A percentile compares a stretch with the other conserved stretches of the same genome.
These are phyloP conservation scores for Helianthus tuberosus DNA, from an alignment of 129 eudicot genomes.

Conservation along the genomic window DNA sequence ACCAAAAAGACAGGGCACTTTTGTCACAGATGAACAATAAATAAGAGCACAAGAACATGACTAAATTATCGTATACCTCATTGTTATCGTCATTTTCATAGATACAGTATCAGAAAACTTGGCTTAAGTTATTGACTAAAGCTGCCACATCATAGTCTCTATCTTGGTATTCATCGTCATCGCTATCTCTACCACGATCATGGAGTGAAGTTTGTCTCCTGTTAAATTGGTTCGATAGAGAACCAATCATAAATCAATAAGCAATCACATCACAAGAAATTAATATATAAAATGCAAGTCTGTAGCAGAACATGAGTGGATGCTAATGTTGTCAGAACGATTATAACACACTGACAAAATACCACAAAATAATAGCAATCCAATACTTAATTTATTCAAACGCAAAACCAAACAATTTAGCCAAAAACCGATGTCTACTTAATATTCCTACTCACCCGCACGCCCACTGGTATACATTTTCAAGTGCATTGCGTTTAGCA, in stretches of 20 bases:
- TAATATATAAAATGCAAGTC: no score
- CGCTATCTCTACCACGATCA: slow-evolving; percentile 89
- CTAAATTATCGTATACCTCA: slow-evolving; percentile 53
- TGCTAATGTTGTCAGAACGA: slow-evolving; percentile 5
- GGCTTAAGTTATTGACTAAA: slow-evolving; percentile 82
- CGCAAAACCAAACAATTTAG: background rate
- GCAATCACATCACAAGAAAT: background rate
- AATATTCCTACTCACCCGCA: slow-evolving; percentile 70
- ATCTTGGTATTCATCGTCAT: slow-evolving; percentile 94
- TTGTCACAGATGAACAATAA: no score
- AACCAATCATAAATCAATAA: background rate
- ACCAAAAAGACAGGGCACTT: no score
- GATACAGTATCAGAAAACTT: slow-evolving; percentile 83
- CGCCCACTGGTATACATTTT: slow-evolving; percentile 93
- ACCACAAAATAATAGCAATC: slow-evolving; percentile 3
- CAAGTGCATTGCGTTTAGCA: slow-evolving; percentile 73
- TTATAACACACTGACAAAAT: slow-evolving; percentile 19
- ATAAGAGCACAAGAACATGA: slow-evolving; percentile 17
- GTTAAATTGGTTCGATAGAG: slow-evolving; percentile 19
- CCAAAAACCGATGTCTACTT: background rate
- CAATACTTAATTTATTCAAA: no score
- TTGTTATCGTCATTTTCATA: slow-evolving; percentile 80
- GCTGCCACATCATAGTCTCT: slow-evolving; percentile 94
- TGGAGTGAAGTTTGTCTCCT: slow-evolving; percentile 96
- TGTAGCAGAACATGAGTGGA: no score